phyloP scores from a whole-genome alignment of 192 early-diverging fungal genomes.

The Coemansia sp. region DNA sequence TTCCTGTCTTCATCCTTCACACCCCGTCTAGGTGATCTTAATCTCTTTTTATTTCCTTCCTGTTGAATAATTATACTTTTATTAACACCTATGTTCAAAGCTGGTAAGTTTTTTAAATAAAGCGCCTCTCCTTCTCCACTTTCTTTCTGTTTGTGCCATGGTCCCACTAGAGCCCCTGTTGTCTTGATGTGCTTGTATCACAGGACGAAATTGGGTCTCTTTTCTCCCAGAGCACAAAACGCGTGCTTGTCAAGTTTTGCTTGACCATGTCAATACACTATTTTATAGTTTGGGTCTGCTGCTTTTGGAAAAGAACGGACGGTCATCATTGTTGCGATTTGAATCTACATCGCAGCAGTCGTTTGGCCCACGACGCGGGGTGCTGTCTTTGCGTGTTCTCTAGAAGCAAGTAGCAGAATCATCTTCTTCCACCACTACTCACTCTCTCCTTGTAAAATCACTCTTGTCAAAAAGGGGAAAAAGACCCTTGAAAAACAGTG shows the following conservation, averaged over 20 bases:
- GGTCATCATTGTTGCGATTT: no score
- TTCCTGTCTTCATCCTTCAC: no score
- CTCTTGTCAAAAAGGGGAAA: no score
- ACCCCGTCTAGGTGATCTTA: slow-evolving; percentile 33
- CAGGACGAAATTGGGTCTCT: not conserved
- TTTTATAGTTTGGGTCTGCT: no score
- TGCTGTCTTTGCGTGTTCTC: not conserved
- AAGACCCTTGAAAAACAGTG: not conserved
- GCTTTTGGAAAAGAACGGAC: no score
- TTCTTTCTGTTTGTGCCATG: slow-evolving; percentile 2
- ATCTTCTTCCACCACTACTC: no score
- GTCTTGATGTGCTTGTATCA: not conserved
- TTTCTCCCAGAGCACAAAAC: not conserved
- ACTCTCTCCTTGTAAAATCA: no score
- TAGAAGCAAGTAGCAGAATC: no score
- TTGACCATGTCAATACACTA: no score
- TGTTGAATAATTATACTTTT: slow-evolving; percentile 38
- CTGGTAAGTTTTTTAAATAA: slow-evolving; percentile 16
- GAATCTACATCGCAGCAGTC: no score
- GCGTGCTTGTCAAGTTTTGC: no score
- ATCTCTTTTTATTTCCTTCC: slow-evolving; percentile 25
- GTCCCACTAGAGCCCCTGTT: not conserved
- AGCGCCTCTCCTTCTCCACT: not conserved
- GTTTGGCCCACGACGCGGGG: no score
- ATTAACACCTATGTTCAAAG: slow-evolving; percentile 10